Percentiles rank a stretch among this genome's conserved stretches.
Conservation (phyloP, 257 asterid species). For the Salvia rosmarinus region DNA sequence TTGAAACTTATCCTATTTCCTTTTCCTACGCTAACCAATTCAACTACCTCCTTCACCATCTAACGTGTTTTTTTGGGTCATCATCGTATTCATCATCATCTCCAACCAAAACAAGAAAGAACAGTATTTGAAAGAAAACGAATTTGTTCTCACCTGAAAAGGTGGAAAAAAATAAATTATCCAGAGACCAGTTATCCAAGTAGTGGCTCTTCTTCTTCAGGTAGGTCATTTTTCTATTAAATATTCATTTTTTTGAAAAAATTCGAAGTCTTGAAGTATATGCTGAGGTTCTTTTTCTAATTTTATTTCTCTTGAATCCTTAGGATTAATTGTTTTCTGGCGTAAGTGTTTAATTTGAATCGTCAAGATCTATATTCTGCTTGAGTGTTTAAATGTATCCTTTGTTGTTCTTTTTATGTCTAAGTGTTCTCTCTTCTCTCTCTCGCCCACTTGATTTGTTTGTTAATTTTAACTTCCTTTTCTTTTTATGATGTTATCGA, state of each 20-base stretch:
- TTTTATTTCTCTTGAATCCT: constrained; percentile 24
- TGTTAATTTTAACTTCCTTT: constrained; percentile 6
- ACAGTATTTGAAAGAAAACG: background rate
- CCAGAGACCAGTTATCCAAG: constrained; percentile 28
- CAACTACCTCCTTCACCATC: constrained; percentile 17
- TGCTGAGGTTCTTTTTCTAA: constrained; percentile 18
- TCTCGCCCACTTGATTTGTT: background rate
- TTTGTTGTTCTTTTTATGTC: background rate
- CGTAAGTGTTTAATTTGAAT: background rate
- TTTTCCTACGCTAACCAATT: constrained; percentile 29
- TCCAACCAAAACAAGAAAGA: background rate
- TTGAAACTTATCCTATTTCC: background rate
- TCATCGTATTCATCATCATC: constrained; percentile 13
- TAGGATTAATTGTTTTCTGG: background rate
- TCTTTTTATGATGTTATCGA: constrained; percentile 15
- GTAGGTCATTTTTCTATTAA: constrained; percentile 6
- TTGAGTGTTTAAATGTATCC: background rate
- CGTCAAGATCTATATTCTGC: background rate
- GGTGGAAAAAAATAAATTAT: background rate
- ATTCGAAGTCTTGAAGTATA: constrained; percentile 31
- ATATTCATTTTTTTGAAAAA: background rate
- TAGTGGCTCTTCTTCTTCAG: constrained; percentile 27
- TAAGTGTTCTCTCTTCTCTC: background rate
- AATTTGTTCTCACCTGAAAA: constrained; percentile 18
- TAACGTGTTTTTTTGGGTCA: constrained; percentile 22